Evolutionary conservation across 495 filamentous ascomycete genomes (phyloP), one percentile per base, ranked within the genome.

Genomic region (Penicillium fimorum): DNA sequence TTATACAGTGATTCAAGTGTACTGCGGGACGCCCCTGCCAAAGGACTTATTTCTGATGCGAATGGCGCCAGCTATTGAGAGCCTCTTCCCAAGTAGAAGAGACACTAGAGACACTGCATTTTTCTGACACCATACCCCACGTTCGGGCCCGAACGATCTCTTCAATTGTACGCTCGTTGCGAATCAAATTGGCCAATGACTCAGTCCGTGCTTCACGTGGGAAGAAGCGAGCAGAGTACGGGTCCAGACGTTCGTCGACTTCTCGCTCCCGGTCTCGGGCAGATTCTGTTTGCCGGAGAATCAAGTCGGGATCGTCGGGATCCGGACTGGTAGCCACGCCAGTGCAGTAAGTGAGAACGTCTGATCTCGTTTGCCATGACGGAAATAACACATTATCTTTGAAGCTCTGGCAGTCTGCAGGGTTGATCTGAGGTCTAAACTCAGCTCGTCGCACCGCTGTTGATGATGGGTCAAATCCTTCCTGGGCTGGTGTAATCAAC

Each of bases 191-290:
- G 11, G 91, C 92, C 46, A 98, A 67, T 40, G 81, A 82, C 73
- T 98, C 90, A 2, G 93, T 95, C 54, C 92, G 79, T 43, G 89
- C 80, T 71, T 97, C 92, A 43, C 82, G 77, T 0, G 92, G 91
- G 57, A 91, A 93, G 64, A 87, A 96, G 27, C 93, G 79, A 22
- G 77, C 90, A 18, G 87, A 91, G 64, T 98, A 98, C 17, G 94
- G 94, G 72, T 98, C 94, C 53, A 97, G 71, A 55, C 94, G 77
- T 70, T 97, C 94, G 73, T 98, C 79, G 15, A 97, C 86, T 5
- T 92, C 79, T 50, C 85, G 78, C 64, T 96, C 90, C 50, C 85
- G 78, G 55, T 88, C 84, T 57, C 74, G 81, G 37, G 84, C 84
- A 27, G 83, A 82, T 69, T 96, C 91, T 0, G 83, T 80, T 60